Evolutionary conservation across 257 asterid genomes (phyloP), one percentile per base, ranked within the genome.

Genomic region (Nicotiana noctiflora): DNA sequence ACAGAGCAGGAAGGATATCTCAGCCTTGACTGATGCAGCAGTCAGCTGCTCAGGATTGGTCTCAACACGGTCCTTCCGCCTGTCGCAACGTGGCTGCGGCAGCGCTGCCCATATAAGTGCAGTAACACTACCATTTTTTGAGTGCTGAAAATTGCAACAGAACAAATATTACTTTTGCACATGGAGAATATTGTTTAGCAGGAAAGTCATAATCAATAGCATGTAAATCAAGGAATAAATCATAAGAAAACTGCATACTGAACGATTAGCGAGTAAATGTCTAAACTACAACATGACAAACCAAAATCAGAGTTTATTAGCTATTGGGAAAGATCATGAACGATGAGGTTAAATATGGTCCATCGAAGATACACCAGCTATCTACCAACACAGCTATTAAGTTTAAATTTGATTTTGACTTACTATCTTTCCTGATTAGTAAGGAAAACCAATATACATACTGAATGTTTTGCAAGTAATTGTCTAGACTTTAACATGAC

Each of bases 11-110:
- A 91, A 94, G 98, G 98, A 93, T 96, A 94, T 96, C 91, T 96
- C 99, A 49, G 99, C 98, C 81, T 92, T 93, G 83, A 85, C 90
- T 62, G 98, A 93, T 80, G 99, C 99, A 31, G 99, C 99, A 55
- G 99, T 96, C 85, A 96, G 90, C 91, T 96, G 99, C 84, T 96
- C 99, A 1, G 99, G 99, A 81, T 96, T 96, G 59, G 99, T 96
- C 89, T 96, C 99, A 40, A 96, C 99, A 82, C 98, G 91, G 84
- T 96, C 99, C 88, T 94, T 96, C 84, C 84, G 90, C 74, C 99
- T 90, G 89, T 96, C 99, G 40, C 91, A 91, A 46, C 99, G 99
- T 53, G 98, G 99, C 79, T 96, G 99, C 9, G 98, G 99, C 83
- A 96, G 90, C 49, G 98, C 99, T 82, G 91, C 98, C 99, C 99